Evolutionary conservation across 345 rosid genomes (phyloP).

Genomic region (Limnanthes douglasii): DNA sequence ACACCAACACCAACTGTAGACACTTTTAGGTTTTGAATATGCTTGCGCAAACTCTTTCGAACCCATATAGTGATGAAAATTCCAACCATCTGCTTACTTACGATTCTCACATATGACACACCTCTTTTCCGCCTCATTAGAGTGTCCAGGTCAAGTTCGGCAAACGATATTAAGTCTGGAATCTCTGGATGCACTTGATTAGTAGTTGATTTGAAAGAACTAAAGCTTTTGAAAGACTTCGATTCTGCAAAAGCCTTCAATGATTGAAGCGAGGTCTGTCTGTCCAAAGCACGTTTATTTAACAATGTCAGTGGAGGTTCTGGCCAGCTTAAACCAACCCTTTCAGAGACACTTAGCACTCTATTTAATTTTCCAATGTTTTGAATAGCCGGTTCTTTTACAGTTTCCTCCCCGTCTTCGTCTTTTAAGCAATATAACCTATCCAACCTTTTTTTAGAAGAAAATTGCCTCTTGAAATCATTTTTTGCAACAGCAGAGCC

Average conservation of each 20-base stretch:
- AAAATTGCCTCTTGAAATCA: constrained; percentile 36
- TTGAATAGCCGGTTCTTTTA: constrained; percentile 8
- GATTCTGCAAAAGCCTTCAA: constrained; percentile 29
- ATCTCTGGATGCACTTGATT: constrained; percentile 25
- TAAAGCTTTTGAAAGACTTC: constrained; percentile 39
- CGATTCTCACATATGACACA: constrained; percentile 64
- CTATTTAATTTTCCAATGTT: constrained; percentile 20
- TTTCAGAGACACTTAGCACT: constrained; percentile 59
- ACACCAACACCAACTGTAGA: constrained; percentile 90
- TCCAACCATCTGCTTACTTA: constrained; percentile 96
- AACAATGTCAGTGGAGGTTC: constrained; percentile 64
- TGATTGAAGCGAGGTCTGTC: constrained; percentile 48
- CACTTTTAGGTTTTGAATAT: constrained; percentile 67
- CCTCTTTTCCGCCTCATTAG: constrained; percentile 58
- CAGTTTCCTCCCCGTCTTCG: constrained; percentile 17
- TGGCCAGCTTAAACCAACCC: constrained; percentile 83
- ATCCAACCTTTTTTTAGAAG: constrained; percentile 43
- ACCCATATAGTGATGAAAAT: constrained; percentile 81
- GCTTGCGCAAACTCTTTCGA: constrained; percentile 64
- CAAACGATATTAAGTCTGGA: constrained; percentile 23
- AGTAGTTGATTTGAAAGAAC: constrained; percentile 44
- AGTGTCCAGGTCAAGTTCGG: constrained; percentile 49
- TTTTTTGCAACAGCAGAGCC: constrained; percentile 12
- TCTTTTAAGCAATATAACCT: constrained; percentile 42
- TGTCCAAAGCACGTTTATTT: constrained; percentile 40